Base-by-base conservation (phyloP, 164 flowering plant species). In the Houttuynia cordata region DNA sequence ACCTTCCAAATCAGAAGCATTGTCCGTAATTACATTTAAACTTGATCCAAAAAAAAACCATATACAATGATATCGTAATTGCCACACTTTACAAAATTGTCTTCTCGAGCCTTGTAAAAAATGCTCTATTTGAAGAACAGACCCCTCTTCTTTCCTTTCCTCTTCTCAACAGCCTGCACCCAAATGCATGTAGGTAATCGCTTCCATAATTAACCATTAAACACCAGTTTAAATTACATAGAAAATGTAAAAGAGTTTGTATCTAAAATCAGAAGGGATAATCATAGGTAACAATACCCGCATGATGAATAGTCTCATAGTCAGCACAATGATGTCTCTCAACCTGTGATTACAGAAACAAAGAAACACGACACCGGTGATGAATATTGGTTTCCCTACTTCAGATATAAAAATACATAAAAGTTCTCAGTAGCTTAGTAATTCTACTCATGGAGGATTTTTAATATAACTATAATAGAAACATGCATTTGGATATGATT, bases 91-190 rank as follows among this genome's bases (percentile, higher is more conserved):
- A 47, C 39, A 60, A 24, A 45, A 23, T 14, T 12, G 23, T 21
- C 10, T 23, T 49, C 37, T 42, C 19, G 6, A 15, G 39, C 19
- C 23, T 47, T 12, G 53, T 49, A 23, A 54, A 23, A 22, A 54
- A 54, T 24, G 57, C 57, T 54, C 55, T 64, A 42, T 22, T 56
- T 56, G 49, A 64, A 64, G 55, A 64, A 57, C 15, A 57, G 22
- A 10, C 53, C 60, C 55, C 57, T 64, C 47, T 57, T 64, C 60
- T 49, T 64, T 40, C 55, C 60, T 50, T 56, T 57, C 60, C 60
- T 63, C 52, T 64, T 57, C 60, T 64, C 60, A n/a, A 19, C 55
- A 64, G 67, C 61, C 67, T 57, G 67, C 34, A 60, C 37, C 37
- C 37, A 30, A 30, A 30, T 30, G 37, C 5, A 45, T 45, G 8